phyloP scores from a whole-genome alignment of 2,329 filamentous ascomycete genomes.

The Phoma sp. region DNA sequence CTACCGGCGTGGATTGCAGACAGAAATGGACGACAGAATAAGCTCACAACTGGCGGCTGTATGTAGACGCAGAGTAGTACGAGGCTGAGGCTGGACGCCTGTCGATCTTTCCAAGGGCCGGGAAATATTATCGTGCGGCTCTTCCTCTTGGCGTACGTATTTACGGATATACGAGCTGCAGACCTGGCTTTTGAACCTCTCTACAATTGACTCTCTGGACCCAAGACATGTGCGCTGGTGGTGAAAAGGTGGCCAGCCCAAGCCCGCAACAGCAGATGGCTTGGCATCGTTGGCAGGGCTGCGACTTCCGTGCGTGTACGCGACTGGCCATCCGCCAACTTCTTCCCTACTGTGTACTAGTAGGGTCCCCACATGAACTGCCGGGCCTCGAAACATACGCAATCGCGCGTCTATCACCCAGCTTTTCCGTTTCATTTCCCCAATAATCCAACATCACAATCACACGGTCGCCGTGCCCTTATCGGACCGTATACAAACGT shows the following conservation, averaged over 20 bases:
- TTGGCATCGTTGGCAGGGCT: constrained; percentile 11
- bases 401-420: constrained; percentile 25
- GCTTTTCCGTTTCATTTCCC: constrained; percentile 17
- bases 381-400: constrained; percentile 25
- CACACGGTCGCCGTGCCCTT: constrained; percentile 1
- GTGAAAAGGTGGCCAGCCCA: background rate
- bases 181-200: background rate
- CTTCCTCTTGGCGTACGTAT: constrained; percentile 17
- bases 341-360: constrained; percentile 10
- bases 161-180: constrained; percentile 11
- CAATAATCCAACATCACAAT: constrained; percentile 3
- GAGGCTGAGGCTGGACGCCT: constrained; percentile 16
- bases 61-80: constrained; percentile 7
- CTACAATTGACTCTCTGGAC: background rate
- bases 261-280: background rate
- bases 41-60: background rate
- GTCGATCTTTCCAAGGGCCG: constrained; percentile 12
- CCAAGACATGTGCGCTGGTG: background rate
- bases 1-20: no score
- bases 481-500: constrained; percentile 11
- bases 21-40: background rate
- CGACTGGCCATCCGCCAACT: constrained; percentile 19
- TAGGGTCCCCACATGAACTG: constrained; percentile 21
- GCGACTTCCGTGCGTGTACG: constrained; percentile 15
- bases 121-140: constrained; percentile 14